Conservation (phyloP, 805 yeast species). For the Ogataea methylovora region DNA sequence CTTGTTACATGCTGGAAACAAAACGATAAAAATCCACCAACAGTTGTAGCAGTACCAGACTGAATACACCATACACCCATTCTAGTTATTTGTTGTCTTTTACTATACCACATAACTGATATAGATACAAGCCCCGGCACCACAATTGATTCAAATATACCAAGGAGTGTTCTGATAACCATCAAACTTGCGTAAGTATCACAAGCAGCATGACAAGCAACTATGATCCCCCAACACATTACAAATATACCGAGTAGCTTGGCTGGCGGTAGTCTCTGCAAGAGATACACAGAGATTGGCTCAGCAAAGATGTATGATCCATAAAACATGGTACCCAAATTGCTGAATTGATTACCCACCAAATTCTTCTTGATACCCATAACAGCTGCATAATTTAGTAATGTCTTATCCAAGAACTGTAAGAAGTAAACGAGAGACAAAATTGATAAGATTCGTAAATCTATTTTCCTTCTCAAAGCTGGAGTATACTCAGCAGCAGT, state of each 20-base stretch:
- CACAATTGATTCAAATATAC: slow-evolving; percentile 40
- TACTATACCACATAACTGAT: slow-evolving; percentile 39
- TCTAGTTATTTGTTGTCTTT: slow-evolving; percentile 35
- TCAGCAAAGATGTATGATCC: slow-evolving; percentile 1
- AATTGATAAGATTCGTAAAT: not conserved
- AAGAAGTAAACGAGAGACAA: slow-evolving; percentile 1
- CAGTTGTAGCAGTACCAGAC: slow-evolving; percentile 37
- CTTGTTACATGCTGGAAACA: slow-evolving; percentile 34
- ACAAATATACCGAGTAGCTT: slow-evolving; percentile 12
- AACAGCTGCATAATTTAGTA: slow-evolving; percentile 54
- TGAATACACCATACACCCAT: slow-evolving; percentile 33
- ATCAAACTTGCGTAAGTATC: slow-evolving; percentile 34
- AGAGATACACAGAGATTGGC: not conserved
- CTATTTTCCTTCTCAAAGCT: not conserved
- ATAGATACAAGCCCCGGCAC: slow-evolving; percentile 46
- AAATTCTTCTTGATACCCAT: slow-evolving; percentile 40
- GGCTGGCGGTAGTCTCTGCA: slow-evolving; percentile 1
- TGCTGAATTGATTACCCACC: slow-evolving; percentile 5
- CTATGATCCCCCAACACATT: slow-evolving; percentile 51
- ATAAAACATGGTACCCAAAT: slow-evolving; percentile 3
- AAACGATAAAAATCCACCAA: slow-evolving; percentile 51
- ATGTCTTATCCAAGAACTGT: slow-evolving; percentile 39
- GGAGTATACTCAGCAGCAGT: not conserved
- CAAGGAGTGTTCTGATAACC: slow-evolving; percentile 35
- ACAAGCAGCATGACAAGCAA: slow-evolving; percentile 36